phyloP scores from a whole-genome alignment of 176 grass and related monocot genomes.

The Eleusine indica region DNA sequence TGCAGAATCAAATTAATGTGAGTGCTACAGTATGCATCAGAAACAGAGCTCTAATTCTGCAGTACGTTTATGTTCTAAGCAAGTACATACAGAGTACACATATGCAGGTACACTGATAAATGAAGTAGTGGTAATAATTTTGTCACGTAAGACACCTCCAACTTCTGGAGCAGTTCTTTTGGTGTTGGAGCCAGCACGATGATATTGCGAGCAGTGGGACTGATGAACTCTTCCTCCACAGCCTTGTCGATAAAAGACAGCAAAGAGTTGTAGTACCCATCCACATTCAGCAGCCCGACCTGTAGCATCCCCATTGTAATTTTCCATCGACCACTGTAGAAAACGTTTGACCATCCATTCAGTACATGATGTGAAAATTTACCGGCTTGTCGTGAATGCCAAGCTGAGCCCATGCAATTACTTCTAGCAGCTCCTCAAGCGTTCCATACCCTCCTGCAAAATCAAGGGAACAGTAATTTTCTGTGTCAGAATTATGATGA shows the following conservation, averaged over 20 bases:
- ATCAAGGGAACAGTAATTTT: background rate
- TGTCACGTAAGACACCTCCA: constrained; percentile 46
- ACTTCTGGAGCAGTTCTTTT: constrained; percentile 59
- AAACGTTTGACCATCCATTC: background rate
- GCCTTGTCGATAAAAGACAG: constrained; percentile 72
- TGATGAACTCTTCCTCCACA: constrained; percentile 80
- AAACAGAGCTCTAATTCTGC: background rate
- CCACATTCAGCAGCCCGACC: constrained; percentile 77
- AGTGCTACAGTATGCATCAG: background rate
- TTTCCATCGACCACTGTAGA: background rate
- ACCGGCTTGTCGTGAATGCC: constrained; percentile 82
- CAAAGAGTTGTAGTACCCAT: constrained; percentile 68
- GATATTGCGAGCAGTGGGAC: constrained; percentile 56
- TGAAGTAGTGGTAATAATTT: background rate
- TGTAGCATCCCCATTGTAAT: constrained; percentile 12
- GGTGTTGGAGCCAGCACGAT: constrained; percentile 64
- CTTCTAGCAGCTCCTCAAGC: constrained; percentile 74
- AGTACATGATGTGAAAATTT: background rate
- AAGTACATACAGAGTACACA: background rate
- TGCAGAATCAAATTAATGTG: background rate
- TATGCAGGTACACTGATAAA: background rate
- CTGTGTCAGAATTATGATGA: background rate
- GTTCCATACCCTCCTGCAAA: constrained; percentile 71
- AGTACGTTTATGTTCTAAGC: too few relatives aligned
- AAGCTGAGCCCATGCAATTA: constrained; percentile 74